Evolutionary conservation across 352 stramenopile genomes (phyloP), one percentile per base, ranked within the genome.

Genomic region (Discostella stelligera): DNA sequence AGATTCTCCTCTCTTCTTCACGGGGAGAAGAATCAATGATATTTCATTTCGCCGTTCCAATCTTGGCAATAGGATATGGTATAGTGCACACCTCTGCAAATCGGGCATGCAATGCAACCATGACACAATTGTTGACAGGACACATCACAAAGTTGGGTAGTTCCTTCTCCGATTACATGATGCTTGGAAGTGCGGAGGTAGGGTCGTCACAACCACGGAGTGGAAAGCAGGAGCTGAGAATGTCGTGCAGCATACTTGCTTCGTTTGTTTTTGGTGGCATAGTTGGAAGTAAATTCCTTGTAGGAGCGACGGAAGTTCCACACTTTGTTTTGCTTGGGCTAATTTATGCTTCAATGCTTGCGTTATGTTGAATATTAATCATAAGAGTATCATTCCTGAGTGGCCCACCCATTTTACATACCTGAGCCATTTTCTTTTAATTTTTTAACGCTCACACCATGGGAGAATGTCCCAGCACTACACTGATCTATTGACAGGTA

Each of bases 81-180:
- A 67, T 72, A 14, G 53, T 78, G 5, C 71, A 78, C 54, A 30
- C 71, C 6, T 53, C 39, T 13, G 61, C 62, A n/a, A 72, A 61
- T 52, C 41, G 58, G 4, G 52, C 61, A 37, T 23, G 66, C 23
- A 55, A 66, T 61, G 39, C 30, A 11, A 78, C 70, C 27, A 78
- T 71, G n/a, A 78, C 61, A 11, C 61, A 78, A 55, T 25, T 78
- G 0, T 50, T 78, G 27, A 71, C 61, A 27, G 71, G 71, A 20
- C 71, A 78, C 23, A 11, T 78, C 23, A 72, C 56, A 61, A 78
- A 67, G 54, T 41, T 78, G 48, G 62, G 71, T 7, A 49, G 27
- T 41, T 27, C 53, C 6, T 39, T 78, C 23, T 72, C 61, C 16
- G 62, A 78, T 55, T 25, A 49, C n/a, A 41, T 54, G 37, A 10